Evolutionary conservation across 768 basidiomycete species (phyloP), one percentile per base, ranked within the genome.

Genomic region (Calocybe gangraenosa): DNA sequence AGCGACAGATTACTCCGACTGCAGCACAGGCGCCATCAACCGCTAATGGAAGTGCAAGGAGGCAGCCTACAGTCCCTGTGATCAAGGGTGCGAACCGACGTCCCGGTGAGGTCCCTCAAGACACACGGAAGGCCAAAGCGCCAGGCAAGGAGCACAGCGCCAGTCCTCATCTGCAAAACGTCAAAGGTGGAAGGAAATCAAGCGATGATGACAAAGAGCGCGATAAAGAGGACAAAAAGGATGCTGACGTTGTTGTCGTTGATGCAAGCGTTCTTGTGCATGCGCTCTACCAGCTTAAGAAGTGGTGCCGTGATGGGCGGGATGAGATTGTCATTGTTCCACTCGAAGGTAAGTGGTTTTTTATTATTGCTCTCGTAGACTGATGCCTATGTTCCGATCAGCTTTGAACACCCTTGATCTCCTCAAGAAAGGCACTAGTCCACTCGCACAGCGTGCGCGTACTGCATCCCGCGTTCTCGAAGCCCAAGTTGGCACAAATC

Each of bases 381-480:
- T 25, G 39, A 20, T 31, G 21, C 35, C 48, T 31, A 19, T 30
- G 43, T 13, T 42, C 20, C 37, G 14, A 8, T 15, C 61, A 95
- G 92, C 87, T 7, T 74, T 96, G 20, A 94, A 92, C 57, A 94
- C 92, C 0, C 75, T 96, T 2, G 93, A 96, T 59, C 68, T 94
- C 1, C 77, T 95, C 58, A 96, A 96, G 76, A 96, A 95, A 60
- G 92, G 92, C 1, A 81, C 83, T 0, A 86, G 75, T 20, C 66
- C 78, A 0, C 74, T 92, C 9, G 90, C 92, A 0, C 80, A 87
- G 58, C 81, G 84, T 20, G 92, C 92, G 1, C 86, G 93, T 17
- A 74, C 84, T 0, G 93, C 92, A 10, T 92, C 92, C 9, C 84
- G 93, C 18, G 82, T 92, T 42, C 76, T 96, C 34, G 93, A 96